These are phyloP conservation scores for Podila horticola DNA, from an alignment of 192 early-diverging fungal species.

Conservation along the genomic window DNA sequence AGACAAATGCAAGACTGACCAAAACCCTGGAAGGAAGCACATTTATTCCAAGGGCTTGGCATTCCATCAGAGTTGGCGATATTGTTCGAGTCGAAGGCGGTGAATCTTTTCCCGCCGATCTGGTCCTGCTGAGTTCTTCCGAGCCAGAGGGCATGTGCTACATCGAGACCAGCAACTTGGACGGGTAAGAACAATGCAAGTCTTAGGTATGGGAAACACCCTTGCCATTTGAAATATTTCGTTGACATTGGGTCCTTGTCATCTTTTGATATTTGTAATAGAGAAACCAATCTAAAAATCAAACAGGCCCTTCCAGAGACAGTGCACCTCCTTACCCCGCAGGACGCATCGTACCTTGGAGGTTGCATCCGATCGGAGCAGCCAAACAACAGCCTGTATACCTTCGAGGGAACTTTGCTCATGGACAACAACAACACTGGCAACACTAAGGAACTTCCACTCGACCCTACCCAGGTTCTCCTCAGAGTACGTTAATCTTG, in stretches of 20 bases:
- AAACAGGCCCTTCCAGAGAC: conserved; percentile 94
- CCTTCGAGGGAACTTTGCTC: conserved; percentile 85
- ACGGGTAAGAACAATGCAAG: conserved; percentile 68
- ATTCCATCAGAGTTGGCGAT: conserved; percentile 88
- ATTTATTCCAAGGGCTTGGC: conserved; percentile 86
- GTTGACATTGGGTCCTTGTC: neutral
- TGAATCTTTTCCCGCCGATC: conserved; percentile 92
- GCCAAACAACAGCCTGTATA: conserved; percentile 97
- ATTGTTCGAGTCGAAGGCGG: conserved; percentile 90
- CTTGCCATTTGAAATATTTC: conserved; percentile 4
- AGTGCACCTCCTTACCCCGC: conserved; percentile 73
- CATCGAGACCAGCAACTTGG: conserved; percentile 97
- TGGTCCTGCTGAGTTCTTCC: conserved; percentile 88
- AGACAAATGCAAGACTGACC: conserved; percentile 74
- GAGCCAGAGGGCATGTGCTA: conserved; percentile 98
- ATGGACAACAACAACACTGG: conserved; percentile 59
- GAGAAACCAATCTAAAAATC: conserved; percentile 98
- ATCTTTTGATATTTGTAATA: conserved; percentile 28
- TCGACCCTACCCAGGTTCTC: conserved; percentile 94
- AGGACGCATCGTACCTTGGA: conserved; percentile 66
- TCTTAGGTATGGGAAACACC: neutral
- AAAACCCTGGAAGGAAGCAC: conserved; percentile 66
- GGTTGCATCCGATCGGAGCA: conserved; percentile 91
- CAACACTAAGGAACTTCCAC: conserved; percentile 73
- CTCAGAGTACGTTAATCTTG: conserved; percentile 65